Evolutionary conservation across 164 flowering plant species (phyloP).

Genomic region (Umbellularia californica): DNA sequence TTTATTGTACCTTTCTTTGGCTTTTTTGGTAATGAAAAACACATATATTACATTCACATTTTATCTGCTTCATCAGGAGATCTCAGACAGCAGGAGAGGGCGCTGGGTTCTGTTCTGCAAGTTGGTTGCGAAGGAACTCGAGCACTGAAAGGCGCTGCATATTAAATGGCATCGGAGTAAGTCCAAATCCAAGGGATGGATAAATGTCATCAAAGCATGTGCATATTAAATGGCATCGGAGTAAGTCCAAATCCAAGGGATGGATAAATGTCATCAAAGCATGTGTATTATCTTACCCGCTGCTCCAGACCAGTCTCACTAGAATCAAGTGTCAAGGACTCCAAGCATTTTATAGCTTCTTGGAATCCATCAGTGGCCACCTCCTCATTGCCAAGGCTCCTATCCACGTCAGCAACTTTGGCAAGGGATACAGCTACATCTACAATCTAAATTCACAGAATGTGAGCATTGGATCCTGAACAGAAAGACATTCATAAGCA

Average conservation of each 20-base stretch:
- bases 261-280: not conserved
- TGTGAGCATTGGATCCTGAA: not conserved
- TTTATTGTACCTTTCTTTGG: not conserved
- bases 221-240: not conserved
- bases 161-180: not conserved
- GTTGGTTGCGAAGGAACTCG: constrained; percentile 60
- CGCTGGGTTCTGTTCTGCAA: constrained; percentile 26
- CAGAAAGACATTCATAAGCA: not conserved
- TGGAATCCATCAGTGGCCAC: constrained; percentile 61
- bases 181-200: not conserved
- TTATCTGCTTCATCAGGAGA: not conserved
- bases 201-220: not conserved
- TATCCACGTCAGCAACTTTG: constrained; percentile 94
- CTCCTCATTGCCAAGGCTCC: constrained; percentile 57
- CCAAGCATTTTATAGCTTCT: constrained; percentile 71
- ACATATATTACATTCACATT: constrained; percentile 3
- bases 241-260: not conserved
- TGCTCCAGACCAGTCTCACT: constrained; percentile 57
- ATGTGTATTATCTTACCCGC: constrained; percentile 39
- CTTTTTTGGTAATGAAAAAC: not conserved
- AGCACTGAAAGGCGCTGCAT: constrained; percentile 74
- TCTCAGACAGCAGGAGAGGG: constrained; percentile 3
- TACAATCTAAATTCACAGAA: constrained; percentile 37
- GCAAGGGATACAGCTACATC: constrained; percentile 90
- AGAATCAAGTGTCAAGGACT: constrained; percentile 50